Evolutionary conservation across 2,329 filamentous ascomycete species (phyloP), one percentile per base, ranked within the genome.

Genomic region (Monosporascus ibericus): DNA sequence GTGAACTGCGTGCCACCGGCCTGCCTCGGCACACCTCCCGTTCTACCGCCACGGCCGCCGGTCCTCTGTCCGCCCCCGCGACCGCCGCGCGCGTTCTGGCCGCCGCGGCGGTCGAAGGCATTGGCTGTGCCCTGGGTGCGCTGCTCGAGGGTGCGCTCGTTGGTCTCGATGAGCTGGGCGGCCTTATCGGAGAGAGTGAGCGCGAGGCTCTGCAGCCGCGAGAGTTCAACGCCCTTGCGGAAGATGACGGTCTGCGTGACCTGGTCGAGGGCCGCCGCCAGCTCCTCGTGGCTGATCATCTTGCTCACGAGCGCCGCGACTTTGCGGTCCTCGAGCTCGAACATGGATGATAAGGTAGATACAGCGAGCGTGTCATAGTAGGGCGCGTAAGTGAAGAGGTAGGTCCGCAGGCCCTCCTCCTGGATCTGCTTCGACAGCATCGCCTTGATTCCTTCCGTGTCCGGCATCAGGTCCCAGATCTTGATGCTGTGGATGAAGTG

Each of bases 271-370:
- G 94, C 95, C 44, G 94, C 94, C 9, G 89, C 90, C 48, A 99
- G 86, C 74, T 99, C 94, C 75, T 99, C 94, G 77, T 99, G 94
- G 65, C 91, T 95, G 72, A 99, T 97, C 94, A 99, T 99, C 79
- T 95, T 95, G 81, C 90, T 95, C 66, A 99, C 85, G 52, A 99
- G 86, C 37, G 94, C 91, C n/a, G 88, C 80, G 49, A 96, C 92
- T 81, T 97, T 97, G 75, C 87, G 84, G 63, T 87, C 78, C 52
- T 92, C 82, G 24, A 99, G 86, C 74, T 99, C 94, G 72, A 99
- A 99, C 94, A 99, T 99, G 60, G 77, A 79, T 57, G 90, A 87
- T 55, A 99, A 81, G 24, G 92, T 95, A 60, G 83, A 79, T 63
- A 96, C 81, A 55, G 91, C 87, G 55, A 99, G 84, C 22, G 94